A percentile compares a stretch with the other conserved stretches of the same genome.
These are phyloP conservation scores for Hymenoscyphus linearis DNA, from an alignment of 2,329 filamentous ascomycete genomes.

Conservation along the genomic window DNA sequence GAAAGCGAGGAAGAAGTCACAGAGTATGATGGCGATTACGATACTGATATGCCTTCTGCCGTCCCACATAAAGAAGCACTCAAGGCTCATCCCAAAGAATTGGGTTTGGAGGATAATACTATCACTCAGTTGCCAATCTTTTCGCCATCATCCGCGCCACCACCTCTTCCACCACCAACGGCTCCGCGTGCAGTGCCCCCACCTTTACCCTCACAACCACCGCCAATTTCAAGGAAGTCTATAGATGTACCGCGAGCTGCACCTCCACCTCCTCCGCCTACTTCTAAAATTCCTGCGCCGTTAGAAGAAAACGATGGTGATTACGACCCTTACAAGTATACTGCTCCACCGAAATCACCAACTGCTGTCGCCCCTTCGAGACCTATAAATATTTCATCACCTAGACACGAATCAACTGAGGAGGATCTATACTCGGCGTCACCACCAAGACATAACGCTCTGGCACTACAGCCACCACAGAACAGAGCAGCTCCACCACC, in stretches of 20 bases:
- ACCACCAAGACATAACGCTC: conserved; percentile 28
- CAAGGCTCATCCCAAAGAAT: conserved; percentile 72
- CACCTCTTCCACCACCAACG: conserved; percentile 46
- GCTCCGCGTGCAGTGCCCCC: conserved; percentile 59
- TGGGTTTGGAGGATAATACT: conserved; percentile 66
- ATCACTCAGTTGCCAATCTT: conserved; percentile 43
- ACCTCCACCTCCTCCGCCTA: conserved; percentile 45
- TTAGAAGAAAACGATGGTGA: conserved; percentile 63
- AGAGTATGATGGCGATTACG: conserved; percentile 96
- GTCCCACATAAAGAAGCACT: conserved; percentile 91
- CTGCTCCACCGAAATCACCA: conserved; percentile 31
- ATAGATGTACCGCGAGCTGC: conserved; percentile 65
- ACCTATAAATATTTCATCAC: conserved; percentile 14
- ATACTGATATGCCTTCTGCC: conserved; percentile 93
- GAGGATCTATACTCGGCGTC: conserved; percentile 33
- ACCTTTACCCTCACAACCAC: conserved; percentile 58
- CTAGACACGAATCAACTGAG: conserved; percentile 21
- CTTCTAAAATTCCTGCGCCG: conserved; percentile 32
- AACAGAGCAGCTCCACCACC: conserved; percentile 35
- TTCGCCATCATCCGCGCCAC: conserved; percentile 40
- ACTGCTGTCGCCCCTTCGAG: conserved; percentile 5
- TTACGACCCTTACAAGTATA: conserved; percentile 63
- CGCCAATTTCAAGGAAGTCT: conserved; percentile 50
- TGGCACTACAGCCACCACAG: conserved; percentile 24
- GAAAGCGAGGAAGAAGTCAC: conserved; percentile 76